phyloP scores from a whole-genome alignment of 306 rosid genomes.

The Hippophae gyantsensis region DNA sequence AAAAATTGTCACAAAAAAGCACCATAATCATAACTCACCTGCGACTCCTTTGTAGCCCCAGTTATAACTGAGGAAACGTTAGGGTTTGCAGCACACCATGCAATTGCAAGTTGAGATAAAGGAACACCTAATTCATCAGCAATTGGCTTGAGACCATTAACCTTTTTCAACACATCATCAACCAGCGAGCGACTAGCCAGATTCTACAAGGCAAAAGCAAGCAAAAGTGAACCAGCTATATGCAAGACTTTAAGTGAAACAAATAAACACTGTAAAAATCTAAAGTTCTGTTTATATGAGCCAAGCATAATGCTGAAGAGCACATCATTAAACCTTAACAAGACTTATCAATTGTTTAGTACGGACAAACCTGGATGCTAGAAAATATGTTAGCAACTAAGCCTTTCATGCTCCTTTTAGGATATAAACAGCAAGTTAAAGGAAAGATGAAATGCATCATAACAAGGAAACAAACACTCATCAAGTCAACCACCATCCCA shows the following conservation, averaged over 20 bases:
- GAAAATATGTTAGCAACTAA: no score
- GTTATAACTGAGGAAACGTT: conserved; percentile 89
- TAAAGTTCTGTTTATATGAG: neutral
- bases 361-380: neutral
- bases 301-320: neutral
- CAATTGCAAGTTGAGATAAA: conserved; percentile 78
- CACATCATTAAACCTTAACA: neutral
- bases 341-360: neutral
- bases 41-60: conserved; percentile 96
- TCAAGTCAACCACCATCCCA: no score
- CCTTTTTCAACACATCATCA: conserved; percentile 80
- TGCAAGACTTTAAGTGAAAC: neutral
- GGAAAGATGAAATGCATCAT: no score
- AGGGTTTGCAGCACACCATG: conserved; percentile 97
- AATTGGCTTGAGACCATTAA: conserved; percentile 80
- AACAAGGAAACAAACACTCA: no score
- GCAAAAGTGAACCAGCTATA: neutral
- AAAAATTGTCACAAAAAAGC: neutral
- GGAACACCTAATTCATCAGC: conserved; percentile 94
- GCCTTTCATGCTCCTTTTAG: no score
- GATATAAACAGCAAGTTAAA: no score
- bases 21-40: conserved; percentile 46
- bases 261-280: neutral
- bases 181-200: conserved; percentile 73
- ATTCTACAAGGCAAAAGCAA: conserved; percentile 42